These are phyloP conservation scores for Ophiognomonia clavigignenti-juglandacearum DNA, from an alignment of 2,329 filamentous ascomycete species.

Conservation along the genomic window DNA sequence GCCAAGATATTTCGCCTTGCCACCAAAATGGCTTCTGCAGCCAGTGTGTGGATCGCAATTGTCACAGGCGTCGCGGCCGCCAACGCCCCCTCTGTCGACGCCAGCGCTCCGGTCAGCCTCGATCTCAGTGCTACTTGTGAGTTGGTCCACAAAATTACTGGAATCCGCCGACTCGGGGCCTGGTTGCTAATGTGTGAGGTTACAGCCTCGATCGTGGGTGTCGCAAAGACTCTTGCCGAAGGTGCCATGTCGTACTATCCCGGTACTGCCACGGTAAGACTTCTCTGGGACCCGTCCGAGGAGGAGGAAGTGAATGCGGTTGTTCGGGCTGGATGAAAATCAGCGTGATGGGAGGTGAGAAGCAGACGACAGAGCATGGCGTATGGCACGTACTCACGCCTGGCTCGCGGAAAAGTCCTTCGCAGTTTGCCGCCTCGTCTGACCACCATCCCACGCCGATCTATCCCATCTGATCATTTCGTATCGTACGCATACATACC, in stretches of 20 bases:
- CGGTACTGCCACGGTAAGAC: slow-evolving; percentile 41
- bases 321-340: neutral
- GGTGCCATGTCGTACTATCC: slow-evolving; percentile 61
- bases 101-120: slow-evolving; percentile 26
- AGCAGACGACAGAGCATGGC: neutral
- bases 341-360: neutral
- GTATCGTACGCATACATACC: neutral
- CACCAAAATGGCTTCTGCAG: neutral
- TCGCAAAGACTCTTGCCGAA: slow-evolving; percentile 55
- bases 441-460: neutral
- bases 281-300: neutral
- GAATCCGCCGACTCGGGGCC: neutral
- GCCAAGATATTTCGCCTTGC: neutral
- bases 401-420: neutral
- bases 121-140: slow-evolving; percentile 32
- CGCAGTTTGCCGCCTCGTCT: neutral
- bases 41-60: neutral
- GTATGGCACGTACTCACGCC: no score
- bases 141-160: slow-evolving; percentile 12
- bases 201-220: slow-evolving; percentile 56
- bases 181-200: slow-evolving; percentile 15
- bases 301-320: neutral
- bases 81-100: slow-evolving; percentile 16
- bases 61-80: slow-evolving; percentile 15
- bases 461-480: neutral